Evolutionary conservation across 2,329 filamentous ascomycete genomes (phyloP).

Genomic region (Penicillium rolfsii): DNA sequence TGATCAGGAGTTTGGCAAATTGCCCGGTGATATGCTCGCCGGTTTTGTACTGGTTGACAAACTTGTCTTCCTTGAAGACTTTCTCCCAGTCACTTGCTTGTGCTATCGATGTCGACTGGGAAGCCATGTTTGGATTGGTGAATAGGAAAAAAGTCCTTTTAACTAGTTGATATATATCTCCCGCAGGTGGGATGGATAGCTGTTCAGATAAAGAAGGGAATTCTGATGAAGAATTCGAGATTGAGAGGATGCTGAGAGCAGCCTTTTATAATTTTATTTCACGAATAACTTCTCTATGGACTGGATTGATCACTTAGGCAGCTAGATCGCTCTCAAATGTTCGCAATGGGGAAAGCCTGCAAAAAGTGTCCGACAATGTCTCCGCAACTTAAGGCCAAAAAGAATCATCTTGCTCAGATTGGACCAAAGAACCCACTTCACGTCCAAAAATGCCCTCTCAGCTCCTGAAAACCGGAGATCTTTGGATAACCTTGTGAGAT

Average conservation of each 20-base stretch:
- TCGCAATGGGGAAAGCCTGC: background rate
- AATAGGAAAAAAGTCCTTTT: background rate
- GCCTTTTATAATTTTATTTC: background rate
- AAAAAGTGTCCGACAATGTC: slow-evolving; percentile 31
- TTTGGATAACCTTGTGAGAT: background rate
- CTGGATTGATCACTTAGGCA: background rate
- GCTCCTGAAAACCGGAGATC: background rate
- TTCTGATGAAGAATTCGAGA: background rate
- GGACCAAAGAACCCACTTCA: background rate
- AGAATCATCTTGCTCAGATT: background rate
- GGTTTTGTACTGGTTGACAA: slow-evolving; percentile 32
- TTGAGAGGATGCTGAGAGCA: background rate
- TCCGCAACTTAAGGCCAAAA: slow-evolving; percentile 14
- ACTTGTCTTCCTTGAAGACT: slow-evolving; percentile 26
- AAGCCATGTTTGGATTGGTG: slow-evolving; percentile 11
- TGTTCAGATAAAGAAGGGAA: background rate
- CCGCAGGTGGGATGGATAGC: too few species aligned
- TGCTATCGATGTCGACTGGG: slow-evolving; percentile 10
- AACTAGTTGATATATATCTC: background rate
- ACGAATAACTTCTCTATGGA: background rate
- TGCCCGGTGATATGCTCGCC: slow-evolving; percentile 37
- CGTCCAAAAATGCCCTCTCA: background rate
- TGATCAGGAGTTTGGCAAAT: slow-evolving; percentile 36
- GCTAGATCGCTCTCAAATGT: background rate
- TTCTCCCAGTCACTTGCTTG: slow-evolving; percentile 1